A percentile compares a stretch with the other conserved stretches of the same genome.
phyloP scores from a whole-genome alignment of 2,329 filamentous ascomycete species.

The Microdochium paspali region DNA sequence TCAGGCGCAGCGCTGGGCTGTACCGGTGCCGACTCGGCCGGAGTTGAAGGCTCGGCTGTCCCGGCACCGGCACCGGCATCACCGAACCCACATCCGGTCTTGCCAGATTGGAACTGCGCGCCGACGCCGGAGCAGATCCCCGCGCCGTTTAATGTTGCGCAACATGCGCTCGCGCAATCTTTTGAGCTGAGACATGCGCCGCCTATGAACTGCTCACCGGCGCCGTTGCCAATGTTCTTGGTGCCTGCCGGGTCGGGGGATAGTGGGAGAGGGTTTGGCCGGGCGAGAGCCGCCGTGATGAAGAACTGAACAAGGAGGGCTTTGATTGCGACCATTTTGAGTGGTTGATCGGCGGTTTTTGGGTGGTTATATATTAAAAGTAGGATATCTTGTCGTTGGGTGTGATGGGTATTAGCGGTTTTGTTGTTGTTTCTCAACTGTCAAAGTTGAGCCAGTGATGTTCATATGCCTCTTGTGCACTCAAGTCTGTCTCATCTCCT shows the following conservation, averaged over 20 bases:
- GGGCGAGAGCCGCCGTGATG: constrained; percentile 2
- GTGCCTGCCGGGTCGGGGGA: constrained; percentile 13
- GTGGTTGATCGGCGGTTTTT: background rate
- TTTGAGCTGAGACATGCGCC: constrained; percentile 13
- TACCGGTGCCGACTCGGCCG: background rate
- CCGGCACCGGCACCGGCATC: constrained; percentile 2
- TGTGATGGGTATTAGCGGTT: too few species aligned
- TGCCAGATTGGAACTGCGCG: constrained; percentile 15
- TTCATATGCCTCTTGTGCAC: too few species aligned
- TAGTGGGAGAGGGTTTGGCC: constrained; percentile 4
- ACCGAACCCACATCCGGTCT: constrained; percentile 18
- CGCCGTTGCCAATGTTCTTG: constrained; percentile 16
- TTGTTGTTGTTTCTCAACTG: too few species aligned
- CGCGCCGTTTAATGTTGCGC: constrained; percentile 14
- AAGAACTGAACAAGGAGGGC: background rate
- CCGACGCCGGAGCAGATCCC: constrained; percentile 15
- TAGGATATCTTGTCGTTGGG: background rate
- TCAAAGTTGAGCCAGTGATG: too few species aligned
- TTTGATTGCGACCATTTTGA: background rate
- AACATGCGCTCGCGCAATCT: constrained; percentile 19
- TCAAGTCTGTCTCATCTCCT: too few species aligned
- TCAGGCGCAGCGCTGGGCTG: background rate
- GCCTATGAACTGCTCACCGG: constrained; percentile 17
- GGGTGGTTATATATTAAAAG: background rate
- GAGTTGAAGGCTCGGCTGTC: background rate